Evolutionary conservation across 2,329 filamentous ascomycete genomes (phyloP), one percentile per base, ranked within the genome.

Genomic region (Colletotrichum musae): DNA sequence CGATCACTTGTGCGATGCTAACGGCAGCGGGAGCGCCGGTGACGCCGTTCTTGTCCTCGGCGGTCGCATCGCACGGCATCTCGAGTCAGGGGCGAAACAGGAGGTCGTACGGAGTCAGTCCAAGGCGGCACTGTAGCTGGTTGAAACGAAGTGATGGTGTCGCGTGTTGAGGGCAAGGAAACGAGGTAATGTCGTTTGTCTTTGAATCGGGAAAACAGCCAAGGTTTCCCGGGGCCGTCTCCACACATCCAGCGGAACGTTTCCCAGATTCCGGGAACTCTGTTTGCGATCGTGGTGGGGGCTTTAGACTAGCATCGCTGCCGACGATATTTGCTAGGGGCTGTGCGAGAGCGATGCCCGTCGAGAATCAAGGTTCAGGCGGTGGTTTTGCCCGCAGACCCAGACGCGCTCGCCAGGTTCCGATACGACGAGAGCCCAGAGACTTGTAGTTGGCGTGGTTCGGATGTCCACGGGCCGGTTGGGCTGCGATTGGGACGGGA

Each of bases 241-340:
- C 54, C 54, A 52, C 56, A 24, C 9, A 45, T 36, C 52, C 61
- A 47, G 50, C 16, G 51, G 36, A 61, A 45, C 56, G 62, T 60
- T 52, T 45, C 39, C 61, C 48, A 52, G 62, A 66, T 66, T 56
- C 56, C 56, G 32, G 62, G 50, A 54, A 59, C 53, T 48, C 61
- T 45, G 65, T 65, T 48, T 65, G 41, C 41, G 52, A 18, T 26
- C 39, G 15, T 48, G 5, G 18, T 45, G 36, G 26, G 26, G 32
- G 36, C 39, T 24, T 21, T 18, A 21, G 57, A 9, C 24, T 45
- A 32, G 28, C 12, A 51, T 36, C 21, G 43, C 24, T 32, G 64
- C 58, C 32, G 64, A 32, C 36, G 58, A 51, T n/a, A 43, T 64
- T 52, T 36, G 48, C 24, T 28, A 28, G 32, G 47, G 54, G 32